Percentiles rank a stretch among this genome's conserved stretches.
These are phyloP conservation scores for Mesostigma viride DNA, from an alignment of 139 green algal species.

Conservation along the genomic window DNA sequence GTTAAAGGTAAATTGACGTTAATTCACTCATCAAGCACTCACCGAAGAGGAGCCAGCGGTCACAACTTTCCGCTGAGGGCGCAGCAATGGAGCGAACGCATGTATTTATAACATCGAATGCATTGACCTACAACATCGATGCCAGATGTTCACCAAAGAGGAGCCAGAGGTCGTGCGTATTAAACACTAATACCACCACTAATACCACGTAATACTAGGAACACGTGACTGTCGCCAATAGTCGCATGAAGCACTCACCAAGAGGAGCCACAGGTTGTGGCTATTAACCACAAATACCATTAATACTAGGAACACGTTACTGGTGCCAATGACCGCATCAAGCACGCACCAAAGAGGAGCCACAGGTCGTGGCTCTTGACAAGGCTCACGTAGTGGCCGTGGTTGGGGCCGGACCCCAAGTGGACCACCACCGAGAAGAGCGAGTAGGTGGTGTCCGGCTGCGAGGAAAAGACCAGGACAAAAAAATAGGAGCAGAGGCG, in stretches of 20 bases:
- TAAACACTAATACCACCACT: constrained; percentile 60
- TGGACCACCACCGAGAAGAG: constrained; percentile 92
- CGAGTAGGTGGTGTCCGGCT: constrained; percentile 62
- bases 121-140: background rate
- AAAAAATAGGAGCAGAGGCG: too few species aligned
- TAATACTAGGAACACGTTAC: background rate
- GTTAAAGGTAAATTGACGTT: too few species aligned
- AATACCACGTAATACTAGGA: background rate
- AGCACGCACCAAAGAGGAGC: constrained; percentile 52
- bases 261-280: constrained; percentile 25
- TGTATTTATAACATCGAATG: too few species aligned
- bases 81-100: too few species aligned
- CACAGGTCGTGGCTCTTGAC: constrained; percentile 75
- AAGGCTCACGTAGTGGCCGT: constrained; percentile 92
- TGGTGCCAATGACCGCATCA: background rate
- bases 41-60: too few species aligned
- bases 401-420: constrained; percentile 73
- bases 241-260: background rate
- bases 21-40: too few species aligned
- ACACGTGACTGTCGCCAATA: background rate
- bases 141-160: background rate
- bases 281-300: constrained; percentile 68
- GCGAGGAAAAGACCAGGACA: too few species aligned
- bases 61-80: too few species aligned
- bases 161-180: constrained; percentile 39